Base-by-base conservation (phyloP, 176 grass and related monocot genomes). In the Poa pratensis region DNA sequence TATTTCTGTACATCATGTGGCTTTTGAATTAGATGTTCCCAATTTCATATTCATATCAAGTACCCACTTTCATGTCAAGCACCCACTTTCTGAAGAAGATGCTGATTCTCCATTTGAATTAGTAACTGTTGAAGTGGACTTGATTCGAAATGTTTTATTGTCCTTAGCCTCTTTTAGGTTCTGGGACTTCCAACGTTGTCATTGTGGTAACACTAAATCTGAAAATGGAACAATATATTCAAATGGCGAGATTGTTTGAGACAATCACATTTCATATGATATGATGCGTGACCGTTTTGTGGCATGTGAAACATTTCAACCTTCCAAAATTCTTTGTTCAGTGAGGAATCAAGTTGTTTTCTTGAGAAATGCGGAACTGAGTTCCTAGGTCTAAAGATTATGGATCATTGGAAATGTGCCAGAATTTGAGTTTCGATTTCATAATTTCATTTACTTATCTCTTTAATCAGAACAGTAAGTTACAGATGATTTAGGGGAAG, bases 311-410 rank as follows among this genome's bases (percentile, higher is more conserved):
- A 27, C 46, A 82, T 83, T 26, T 74, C 53, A 85, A 32, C 2
- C 37, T 77, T 70, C 19, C 75, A 55, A 74, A 64, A 66, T 69
- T 75, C 50, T 84, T 52, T 67, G 11, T 68, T 75, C 68, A 19
- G 23, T 69, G 42, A 63, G 39, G 76, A 75, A 90, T 51, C 53
- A 66, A 62, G 13, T 84, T 90, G 7, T 51, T 74, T 30, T 28
- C 71, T 75, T 4, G 0, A 18, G 50, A 74, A 32, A 54, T 55
- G 35, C 27, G 40, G 77, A 77, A 90, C 32, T 49, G 79, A 61
- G n/a, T 87, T 87, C 20, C 50, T 83, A 69, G 22, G 79, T 90
- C 20, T 22, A 69, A 69, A 76, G 20, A 80, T 83, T 49, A 75
- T 60, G 58, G 11, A 79, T 64, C 11, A 75, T 20, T 53, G 48